Evolutionary conservation across 1,139 yeast genomes (phyloP), one percentile per base, ranked within the genome.

Genomic region (Yamadazyma buinensis): DNA sequence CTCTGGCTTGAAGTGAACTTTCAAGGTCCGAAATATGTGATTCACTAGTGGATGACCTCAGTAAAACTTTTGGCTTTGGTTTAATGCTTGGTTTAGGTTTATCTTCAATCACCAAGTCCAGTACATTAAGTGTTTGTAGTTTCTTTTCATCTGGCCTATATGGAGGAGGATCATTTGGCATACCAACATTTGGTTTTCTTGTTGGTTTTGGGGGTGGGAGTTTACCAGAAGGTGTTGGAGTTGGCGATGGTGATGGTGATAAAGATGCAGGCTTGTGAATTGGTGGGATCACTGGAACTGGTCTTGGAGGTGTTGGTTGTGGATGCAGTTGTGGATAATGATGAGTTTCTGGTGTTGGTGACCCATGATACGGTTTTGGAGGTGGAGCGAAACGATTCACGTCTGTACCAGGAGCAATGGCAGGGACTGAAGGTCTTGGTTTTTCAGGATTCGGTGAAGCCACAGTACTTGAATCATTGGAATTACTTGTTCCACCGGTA

Each of bases 141-240:
- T 23, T 34, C 2, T 9, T 12, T 15, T 30, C 40, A 18, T 28
- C 13, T 17, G 44, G 51, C 15, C 51, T 30, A 31, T 60, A 57
- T 6, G 61, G 52, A n/a, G 64, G 63, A 11, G 62, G 61, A 10
- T 47, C 38, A 26, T 23, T 29, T 2, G 48, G 50, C 36, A 44
- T 47, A 18, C 28, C 23, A 1, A 46, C n/a, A n/a, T 41, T 35
- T 10, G 48, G 52, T 36, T 61, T 62, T 43, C 61, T 68, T 3
- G 48, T 39, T 1, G 73, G 72, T 30, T 65, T 67, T 15, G 70
- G 71, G 3, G 71, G 71, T 9, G 71, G 66, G 2, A 50, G 60
- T 63, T 39, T 32, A 15, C 10, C 23, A 5, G 19, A 17, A n/a
- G 28, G 24, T 13, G 35, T 14, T n/a, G 32, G 19, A 12, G 20